Conservation (phyloP, 169 alveolate genomes). For the Plasmodium chabaudi region DNA sequence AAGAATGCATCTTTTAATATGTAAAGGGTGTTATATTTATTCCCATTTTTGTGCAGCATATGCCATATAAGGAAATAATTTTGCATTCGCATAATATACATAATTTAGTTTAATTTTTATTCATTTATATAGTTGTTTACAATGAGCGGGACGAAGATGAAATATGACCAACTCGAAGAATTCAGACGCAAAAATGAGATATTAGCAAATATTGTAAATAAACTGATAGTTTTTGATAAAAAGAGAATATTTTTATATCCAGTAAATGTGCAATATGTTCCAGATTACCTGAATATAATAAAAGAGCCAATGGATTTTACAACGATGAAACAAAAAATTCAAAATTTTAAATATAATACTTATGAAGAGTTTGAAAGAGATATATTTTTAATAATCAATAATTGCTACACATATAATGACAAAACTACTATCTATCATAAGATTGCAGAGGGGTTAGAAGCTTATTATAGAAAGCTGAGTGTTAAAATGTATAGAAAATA, state of each 20-base stretch:
- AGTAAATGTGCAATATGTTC: slow-evolving; percentile 90
- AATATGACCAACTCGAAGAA: slow-evolving; percentile 64
- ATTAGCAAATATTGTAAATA: slow-evolving; percentile 78
- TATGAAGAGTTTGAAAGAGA: slow-evolving; percentile 91
- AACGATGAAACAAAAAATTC: slow-evolving; percentile 87
- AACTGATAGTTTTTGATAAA: slow-evolving; percentile 83
- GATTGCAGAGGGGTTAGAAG: slow-evolving; percentile 51
- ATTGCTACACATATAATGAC: slow-evolving; percentile 91
- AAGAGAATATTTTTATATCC: slow-evolving; percentile 90
- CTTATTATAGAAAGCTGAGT: slow-evolving; percentile 40
- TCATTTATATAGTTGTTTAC: slow-evolving; percentile 1
- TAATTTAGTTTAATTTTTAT: neutral
- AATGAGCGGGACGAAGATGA: slow-evolving; percentile 59
- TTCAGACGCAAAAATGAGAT: slow-evolving; percentile 67
- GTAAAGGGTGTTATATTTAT: too few species aligned
- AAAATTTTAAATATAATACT: slow-evolving; percentile 85
- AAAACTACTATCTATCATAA: slow-evolving; percentile 84
- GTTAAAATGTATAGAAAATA: slow-evolving; percentile 45
- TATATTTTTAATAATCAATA: slow-evolving; percentile 88
- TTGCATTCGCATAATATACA: too few species aligned
- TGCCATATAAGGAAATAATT: too few species aligned
- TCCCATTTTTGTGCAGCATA: too few species aligned
- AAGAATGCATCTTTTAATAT: too few species aligned
- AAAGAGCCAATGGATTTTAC: slow-evolving; percentile 95
- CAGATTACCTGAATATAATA: slow-evolving; percentile 93